Base-by-base conservation (phyloP, 768 basidiomycete species). In the Peribolospora kevripleyi region DNA sequence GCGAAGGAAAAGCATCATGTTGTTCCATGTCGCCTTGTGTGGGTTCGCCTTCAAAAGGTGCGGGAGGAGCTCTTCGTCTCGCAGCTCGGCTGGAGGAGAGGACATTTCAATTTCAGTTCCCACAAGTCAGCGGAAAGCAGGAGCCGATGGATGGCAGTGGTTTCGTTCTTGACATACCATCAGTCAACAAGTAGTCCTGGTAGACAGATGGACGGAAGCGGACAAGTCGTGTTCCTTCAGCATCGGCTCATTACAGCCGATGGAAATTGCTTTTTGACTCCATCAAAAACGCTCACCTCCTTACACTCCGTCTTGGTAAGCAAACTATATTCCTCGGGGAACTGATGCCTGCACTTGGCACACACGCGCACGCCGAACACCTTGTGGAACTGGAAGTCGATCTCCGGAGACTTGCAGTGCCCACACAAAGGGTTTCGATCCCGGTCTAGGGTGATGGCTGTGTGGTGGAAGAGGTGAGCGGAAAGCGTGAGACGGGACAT, bases 261-360 rank as follows among this genome's bases (percentile, higher is more conserved):
- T 14, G 9, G 41, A 13, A 25, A 25, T 25, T 25, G 25, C 25
- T 25, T 25, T 25, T 25, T 25, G 25, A 25, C 25, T 25, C 1
- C 25, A 25, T 25, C 25, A 25, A 25, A 25, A 25, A 25, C 25
- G 50, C 76, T 48, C 59, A 82, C 85, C 72, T 86, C 82, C 68
- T 90, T 93, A 68, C 91, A 97, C 69, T 98, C 93, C 0, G 93
- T 95, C 71, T 98, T 98, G 5, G 93, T 98, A 55, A 98, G 68
- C 6, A 98, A 72, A 65, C 86, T 84, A 65, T 93, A 98, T 67
- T 81, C 84, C 63, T 95, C 90, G 6, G 88, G 84, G 54, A 77
- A 74, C 57, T 81, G 78, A 62, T 88, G 80, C 70, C 90, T 87
- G 68, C 90, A 95, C 57, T 74, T 76, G 62, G 82, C 81, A 70